Base-by-base conservation (phyloP, 1,139 yeast species). In the Scheffersomyces titani region DNA sequence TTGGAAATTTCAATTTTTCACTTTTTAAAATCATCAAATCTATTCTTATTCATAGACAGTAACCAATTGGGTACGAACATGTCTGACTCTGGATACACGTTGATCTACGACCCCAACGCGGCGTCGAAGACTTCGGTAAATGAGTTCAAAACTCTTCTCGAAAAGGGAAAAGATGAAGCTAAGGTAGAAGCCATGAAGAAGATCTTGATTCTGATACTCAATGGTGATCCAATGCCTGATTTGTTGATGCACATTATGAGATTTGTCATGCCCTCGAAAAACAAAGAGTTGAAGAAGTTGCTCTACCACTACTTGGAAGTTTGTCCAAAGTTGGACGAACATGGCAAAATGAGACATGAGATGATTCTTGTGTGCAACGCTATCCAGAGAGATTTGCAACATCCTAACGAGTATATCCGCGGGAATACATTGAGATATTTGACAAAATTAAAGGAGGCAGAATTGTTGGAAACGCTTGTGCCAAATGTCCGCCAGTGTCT, bases 301-400 rank as follows among this genome's bases (percentile, higher is more conserved):
- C 80, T 96, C 64, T 96, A 94, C 70, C 92, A 92, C 70, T 96
- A 96, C 79, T 96, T 99, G 99, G 99, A 96, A 74, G 92, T 93
- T 57, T 96, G 97, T 71, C 97, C 98, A 55, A 96, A 96, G 76
- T 81, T 88, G 65, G 97, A 92, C 66, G 81, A 84, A 52, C 88
- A 89, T 54, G 99, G 99, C 5, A 91, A 91, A 72, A 85, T 96
- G 81, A 91, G 92, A 78, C 98, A 93, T 74, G 99, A 96, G 76
- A 94, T 96, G 98, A 94, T 96, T 76, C 85, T 96, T 64, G 99
- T 94, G 54, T 94, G 98, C 78, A 96, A 96, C 72, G 98, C 98
- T 56, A 92, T 96, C 68, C 97, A 96, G 74, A 92, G 94, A 74
- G 99, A 96, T 73, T 83, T 96, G 65, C 98, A 93, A 75, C 99